Percentiles rank a stretch among this genome's conserved stretches.
Evolutionary conservation across 805 yeast genomes (phyloP).

Genomic region (Teunomyces funiuensis): DNA sequence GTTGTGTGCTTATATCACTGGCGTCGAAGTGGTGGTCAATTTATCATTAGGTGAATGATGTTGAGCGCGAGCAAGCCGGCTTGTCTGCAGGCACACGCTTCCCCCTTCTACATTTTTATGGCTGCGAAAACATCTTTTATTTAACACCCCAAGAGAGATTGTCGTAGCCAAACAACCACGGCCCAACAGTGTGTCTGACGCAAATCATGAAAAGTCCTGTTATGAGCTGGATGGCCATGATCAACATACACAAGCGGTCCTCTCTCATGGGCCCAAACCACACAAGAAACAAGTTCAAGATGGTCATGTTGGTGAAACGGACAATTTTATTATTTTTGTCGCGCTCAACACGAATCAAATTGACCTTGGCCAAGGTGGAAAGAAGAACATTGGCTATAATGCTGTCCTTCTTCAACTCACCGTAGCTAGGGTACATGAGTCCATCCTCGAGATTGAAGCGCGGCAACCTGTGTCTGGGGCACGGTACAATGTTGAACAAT

Average conservation of each 20-base stretch:
- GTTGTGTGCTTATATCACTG: too few relatives aligned
- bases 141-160: slow-evolving; percentile 54
- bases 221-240: slow-evolving; percentile 61
- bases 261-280: slow-evolving; percentile 91
- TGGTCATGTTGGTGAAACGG: slow-evolving; percentile 76
- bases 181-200: slow-evolving; percentile 81
- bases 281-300: slow-evolving; percentile 79
- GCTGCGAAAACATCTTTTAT: slow-evolving; percentile 13
- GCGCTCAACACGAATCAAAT: slow-evolving; percentile 44
- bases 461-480: slow-evolving; percentile 96
- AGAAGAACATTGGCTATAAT: slow-evolving; percentile 32
- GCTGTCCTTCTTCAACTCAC: slow-evolving; percentile 30
- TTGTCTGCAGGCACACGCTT: neutral
- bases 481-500: slow-evolving; percentile 78
- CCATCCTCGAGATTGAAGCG: slow-evolving; percentile 66
- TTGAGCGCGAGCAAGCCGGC: too few relatives aligned
- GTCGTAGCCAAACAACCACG: slow-evolving; percentile 85
- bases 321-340: slow-evolving; percentile 24
- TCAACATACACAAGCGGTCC: slow-evolving; percentile 62
- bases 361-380: slow-evolving; percentile 45
- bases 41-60: too few relatives aligned
- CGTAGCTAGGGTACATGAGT: slow-evolving; percentile 63
- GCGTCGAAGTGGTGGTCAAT: too few relatives aligned
- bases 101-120: neutral
- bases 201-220: slow-evolving; percentile 67